These are phyloP conservation scores for Candida sanyaensis DNA, from an alignment of 1,139 yeast species.

Conservation along the genomic window DNA sequence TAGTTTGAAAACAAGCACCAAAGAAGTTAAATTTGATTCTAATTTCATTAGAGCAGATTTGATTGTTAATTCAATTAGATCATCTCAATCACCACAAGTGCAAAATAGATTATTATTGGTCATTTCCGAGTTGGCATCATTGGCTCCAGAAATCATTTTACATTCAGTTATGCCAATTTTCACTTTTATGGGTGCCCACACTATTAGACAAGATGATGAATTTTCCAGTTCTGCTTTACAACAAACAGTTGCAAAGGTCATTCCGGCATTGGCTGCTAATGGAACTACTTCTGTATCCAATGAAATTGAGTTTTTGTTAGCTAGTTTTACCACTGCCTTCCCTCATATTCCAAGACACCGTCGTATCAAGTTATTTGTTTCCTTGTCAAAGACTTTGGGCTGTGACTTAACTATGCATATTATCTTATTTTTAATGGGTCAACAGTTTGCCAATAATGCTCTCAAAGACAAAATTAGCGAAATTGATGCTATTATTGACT, in stretches of 20 bases:
- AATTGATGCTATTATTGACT: slow-evolving; percentile 66
- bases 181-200: slow-evolving; percentile 98
- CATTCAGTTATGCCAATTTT: slow-evolving; percentile 99
- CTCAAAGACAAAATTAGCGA: slow-evolving; percentile 63
- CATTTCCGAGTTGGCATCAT: slow-evolving; percentile 81
- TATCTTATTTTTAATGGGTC: slow-evolving; percentile 76
- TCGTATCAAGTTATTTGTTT: slow-evolving; percentile 79
- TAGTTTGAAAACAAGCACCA: slow-evolving; percentile 38
- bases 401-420: slow-evolving; percentile 66
- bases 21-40: slow-evolving; percentile 50
- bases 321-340: slow-evolving; percentile 91
- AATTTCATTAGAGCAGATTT: slow-evolving; percentile 82
- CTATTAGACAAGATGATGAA: slow-evolving; percentile 95
- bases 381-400: slow-evolving; percentile 77
- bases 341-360: slow-evolving; percentile 96
- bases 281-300: slow-evolving; percentile 52
- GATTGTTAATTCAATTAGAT: slow-evolving; percentile 85
- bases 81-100: slow-evolving; percentile 89
- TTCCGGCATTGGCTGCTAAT: slow-evolving; percentile 82
- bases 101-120: slow-evolving; percentile 86
- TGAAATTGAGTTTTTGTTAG: slow-evolving; percentile 79
- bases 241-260: slow-evolving; percentile 85
- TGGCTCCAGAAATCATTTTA: slow-evolving; percentile 87
- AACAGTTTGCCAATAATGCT: slow-evolving; percentile 62
- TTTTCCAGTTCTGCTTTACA: slow-evolving; percentile 91